These are phyloP conservation scores for Sporothrix schenckii DNA, from an alignment of 2,329 filamentous ascomycete species.

Conservation along the genomic window DNA sequence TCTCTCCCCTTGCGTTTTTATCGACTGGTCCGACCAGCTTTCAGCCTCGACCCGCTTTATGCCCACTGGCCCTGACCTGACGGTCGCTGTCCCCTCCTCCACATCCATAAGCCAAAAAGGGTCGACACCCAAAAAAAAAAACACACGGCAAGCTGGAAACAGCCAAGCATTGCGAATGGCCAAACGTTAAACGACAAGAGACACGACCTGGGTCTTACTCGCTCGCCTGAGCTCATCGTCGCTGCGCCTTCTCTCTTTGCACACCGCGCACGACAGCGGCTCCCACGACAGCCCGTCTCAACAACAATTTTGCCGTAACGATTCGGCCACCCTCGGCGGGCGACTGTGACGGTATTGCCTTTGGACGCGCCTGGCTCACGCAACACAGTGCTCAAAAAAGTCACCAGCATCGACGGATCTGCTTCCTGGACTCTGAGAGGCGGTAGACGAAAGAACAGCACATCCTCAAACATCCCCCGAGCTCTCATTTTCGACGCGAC, in stretches of 20 bases:
- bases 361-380: neutral
- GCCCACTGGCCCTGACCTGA: constrained; percentile 23
- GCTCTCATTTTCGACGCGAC: constrained; percentile 22
- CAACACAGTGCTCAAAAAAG: neutral
- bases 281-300: neutral
- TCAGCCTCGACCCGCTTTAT: constrained; percentile 35
- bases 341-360: neutral
- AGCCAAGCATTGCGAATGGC: constrained; percentile 27
- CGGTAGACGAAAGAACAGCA: neutral
- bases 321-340: neutral
- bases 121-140: constrained; percentile 14
- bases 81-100: constrained; percentile 20
- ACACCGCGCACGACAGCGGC: neutral
- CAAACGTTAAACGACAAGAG: constrained; percentile 15
- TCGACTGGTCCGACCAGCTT: constrained; percentile 22
- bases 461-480: constrained; percentile 14
- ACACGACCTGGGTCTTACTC: constrained; percentile 16
- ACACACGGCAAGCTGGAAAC: constrained; percentile 20
- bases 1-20: constrained; percentile 4
- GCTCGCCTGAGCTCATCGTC: neutral
- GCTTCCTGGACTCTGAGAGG: constrained; percentile 12
- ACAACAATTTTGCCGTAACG: constrained; percentile 2
- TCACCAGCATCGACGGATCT: constrained; percentile 1
- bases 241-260: neutral
- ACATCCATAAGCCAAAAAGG: constrained; percentile 30